A percentile compares a stretch with the other conserved stretches of the same genome.
Conservation (phyloP, 805 yeast species). For the Sungouiozyma intestinalis region DNA sequence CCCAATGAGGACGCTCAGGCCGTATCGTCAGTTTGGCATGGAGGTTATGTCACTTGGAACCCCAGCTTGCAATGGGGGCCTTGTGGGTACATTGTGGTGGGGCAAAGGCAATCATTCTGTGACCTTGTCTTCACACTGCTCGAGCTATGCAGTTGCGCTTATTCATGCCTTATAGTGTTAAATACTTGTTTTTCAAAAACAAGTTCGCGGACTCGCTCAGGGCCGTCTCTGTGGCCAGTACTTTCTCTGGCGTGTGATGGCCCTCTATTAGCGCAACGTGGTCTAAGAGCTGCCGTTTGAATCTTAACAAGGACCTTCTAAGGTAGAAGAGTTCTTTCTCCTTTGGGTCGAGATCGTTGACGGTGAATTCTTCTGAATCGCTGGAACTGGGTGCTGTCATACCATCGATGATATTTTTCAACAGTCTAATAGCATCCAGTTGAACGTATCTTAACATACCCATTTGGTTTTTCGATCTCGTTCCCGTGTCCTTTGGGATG, state of each 20-base stretch:
- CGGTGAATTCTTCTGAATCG: background rate
- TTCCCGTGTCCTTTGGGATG: background rate
- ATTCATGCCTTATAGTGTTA: too few species aligned
- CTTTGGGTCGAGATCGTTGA: background rate
- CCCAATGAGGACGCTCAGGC: too few species aligned
- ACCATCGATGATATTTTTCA: constrained; percentile 10
- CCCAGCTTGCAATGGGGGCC: too few species aligned
- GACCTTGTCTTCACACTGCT: too few species aligned
- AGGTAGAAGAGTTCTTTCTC: constrained; percentile 12
- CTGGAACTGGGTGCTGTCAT: constrained; percentile 7
- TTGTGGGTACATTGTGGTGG: too few species aligned
- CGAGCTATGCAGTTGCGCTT: too few species aligned
- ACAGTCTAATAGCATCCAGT: constrained; percentile 18
- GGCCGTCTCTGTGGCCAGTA: background rate
- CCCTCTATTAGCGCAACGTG: constrained; percentile 12
- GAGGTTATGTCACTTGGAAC: too few species aligned
- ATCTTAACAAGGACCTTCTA: constrained; percentile 18
- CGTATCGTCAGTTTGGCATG: too few species aligned
- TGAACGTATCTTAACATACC: constrained; percentile 12
- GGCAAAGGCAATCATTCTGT: too few species aligned
- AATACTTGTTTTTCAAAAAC: too few species aligned
- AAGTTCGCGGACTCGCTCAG: constrained; percentile 1
- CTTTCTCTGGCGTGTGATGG: background rate
- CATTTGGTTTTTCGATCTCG: background rate
- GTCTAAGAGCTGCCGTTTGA: constrained; percentile 14